phyloP scores from a whole-genome alignment of 2,329 filamentous ascomycete species.

The Aspergillus sp. region DNA sequence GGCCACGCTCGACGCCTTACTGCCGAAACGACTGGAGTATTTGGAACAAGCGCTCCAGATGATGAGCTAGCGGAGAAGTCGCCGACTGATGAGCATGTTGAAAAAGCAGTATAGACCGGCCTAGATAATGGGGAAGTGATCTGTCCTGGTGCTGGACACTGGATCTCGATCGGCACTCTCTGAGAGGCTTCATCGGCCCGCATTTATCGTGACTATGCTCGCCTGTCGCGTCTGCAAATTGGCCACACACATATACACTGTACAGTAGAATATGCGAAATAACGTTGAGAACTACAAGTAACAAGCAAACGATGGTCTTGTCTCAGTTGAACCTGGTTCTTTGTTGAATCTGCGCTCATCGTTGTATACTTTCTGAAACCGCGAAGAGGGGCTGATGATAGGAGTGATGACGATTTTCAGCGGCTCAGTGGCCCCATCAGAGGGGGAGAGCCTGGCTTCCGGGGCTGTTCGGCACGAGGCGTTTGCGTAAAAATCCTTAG shows the following conservation, averaged over 20 bases:
- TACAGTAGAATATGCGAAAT: neutral
- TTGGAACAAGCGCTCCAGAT: neutral
- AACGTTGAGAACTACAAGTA: neutral
- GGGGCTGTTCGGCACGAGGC: neutral
- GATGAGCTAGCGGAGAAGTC: constrained; percentile 4
- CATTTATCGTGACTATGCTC: neutral
- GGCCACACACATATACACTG: neutral
- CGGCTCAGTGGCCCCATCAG: neutral
- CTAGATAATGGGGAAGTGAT: neutral
- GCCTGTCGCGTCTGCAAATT: neutral
- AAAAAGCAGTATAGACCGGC: constrained; percentile 14
- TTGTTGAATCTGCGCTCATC: neutral
- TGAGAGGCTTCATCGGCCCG: neutral
- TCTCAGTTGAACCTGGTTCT: neutral
- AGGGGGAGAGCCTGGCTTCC: neutral
- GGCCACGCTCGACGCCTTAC: constrained; percentile 10
- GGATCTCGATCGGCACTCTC: neutral
- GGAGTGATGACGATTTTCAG: neutral
- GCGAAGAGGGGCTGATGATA: neutral
- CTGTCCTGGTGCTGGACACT: neutral
- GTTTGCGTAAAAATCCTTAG: neutral
- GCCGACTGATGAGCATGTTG: constrained; percentile 17
- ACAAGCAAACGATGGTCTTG: neutral
- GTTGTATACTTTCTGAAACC: neutral
- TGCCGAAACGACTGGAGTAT: neutral